Conservation (phyloP, 768 basidiomycete species). For the Tylopilus rubrobrunneus region DNA sequence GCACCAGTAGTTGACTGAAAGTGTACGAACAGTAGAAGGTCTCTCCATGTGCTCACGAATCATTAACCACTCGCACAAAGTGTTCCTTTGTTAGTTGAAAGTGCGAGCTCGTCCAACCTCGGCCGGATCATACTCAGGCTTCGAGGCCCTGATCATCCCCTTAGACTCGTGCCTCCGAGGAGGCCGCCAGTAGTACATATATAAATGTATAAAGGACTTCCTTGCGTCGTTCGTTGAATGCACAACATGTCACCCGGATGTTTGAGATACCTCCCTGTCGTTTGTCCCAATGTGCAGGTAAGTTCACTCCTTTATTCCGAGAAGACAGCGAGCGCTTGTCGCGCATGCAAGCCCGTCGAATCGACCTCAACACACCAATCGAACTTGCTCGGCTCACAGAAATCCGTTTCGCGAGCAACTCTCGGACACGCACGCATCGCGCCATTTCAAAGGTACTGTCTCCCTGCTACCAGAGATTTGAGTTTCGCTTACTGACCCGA, state of each 20-base stretch:
- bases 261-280: not conserved
- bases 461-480: no score
- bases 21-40: not conserved
- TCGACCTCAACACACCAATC: no score
- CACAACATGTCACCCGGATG: not conserved
- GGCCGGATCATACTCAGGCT: conserved; percentile 14
- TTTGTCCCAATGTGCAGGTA: not conserved
- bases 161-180: conserved; percentile 16
- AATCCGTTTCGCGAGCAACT: no score
- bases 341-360: not conserved
- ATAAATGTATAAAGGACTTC: conserved; percentile 16
- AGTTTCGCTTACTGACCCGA: no score
- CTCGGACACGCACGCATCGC: no score
- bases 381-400: no score
- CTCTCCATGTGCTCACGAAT: not conserved
- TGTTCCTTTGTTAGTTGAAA: not conserved
- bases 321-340: not conserved
- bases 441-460: no score
- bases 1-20: not conserved
- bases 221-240: not conserved
- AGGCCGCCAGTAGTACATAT: not conserved
- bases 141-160: conserved; percentile 9
- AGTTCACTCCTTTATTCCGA: not conserved
- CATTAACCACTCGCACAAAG: conserved; percentile 12
- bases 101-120: not conserved